Percentiles rank a stretch among this genome's conserved stretches.
Conservation (phyloP, 31 red algal genomes). For the Odonthalia washingtoniensis region DNA sequence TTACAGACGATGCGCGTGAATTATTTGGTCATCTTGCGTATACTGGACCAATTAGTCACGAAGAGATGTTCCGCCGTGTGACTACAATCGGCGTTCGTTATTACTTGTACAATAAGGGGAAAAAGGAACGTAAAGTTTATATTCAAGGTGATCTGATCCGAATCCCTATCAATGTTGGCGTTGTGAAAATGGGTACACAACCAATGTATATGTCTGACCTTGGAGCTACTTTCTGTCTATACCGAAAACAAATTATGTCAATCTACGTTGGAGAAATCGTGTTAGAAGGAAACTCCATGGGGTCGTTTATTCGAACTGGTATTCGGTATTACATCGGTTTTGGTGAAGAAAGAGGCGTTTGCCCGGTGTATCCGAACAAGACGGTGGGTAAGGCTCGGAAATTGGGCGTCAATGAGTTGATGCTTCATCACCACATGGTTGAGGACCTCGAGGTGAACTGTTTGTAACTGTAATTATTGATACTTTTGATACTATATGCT, state of each 20-base stretch:
- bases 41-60: slow-evolving; percentile 59
- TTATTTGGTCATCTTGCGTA: slow-evolving; percentile 63
- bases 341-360: slow-evolving; percentile 55
- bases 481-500: too few relatives aligned
- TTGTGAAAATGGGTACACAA: slow-evolving; percentile 60
- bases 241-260: slow-evolving; percentile 62
- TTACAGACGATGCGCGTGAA: slow-evolving; percentile 64
- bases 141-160: slow-evolving; percentile 63
- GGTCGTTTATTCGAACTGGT: slow-evolving; percentile 62
- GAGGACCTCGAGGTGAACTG: slow-evolving; percentile 61
- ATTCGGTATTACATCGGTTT: slow-evolving; percentile 67
- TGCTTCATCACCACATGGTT: slow-evolving; percentile 66
- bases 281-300: slow-evolving; percentile 63
- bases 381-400: slow-evolving; percentile 50
- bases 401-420: slow-evolving; percentile 61
- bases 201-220: slow-evolving; percentile 64
- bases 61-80: slow-evolving; percentile 53
- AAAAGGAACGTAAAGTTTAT: slow-evolving; percentile 64
- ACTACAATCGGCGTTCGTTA: slow-evolving; percentile 68
- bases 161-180: slow-evolving; percentile 50
- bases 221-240: slow-evolving; percentile 45
- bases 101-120: slow-evolving; percentile 71
- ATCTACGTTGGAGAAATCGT: slow-evolving; percentile 66
- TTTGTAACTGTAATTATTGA: slow-evolving; percentile 6
- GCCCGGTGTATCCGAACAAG: slow-evolving; percentile 64